These are phyloP conservation scores for Chamaenerion angustifolium DNA, from an alignment of 345 rosid genomes.

Conservation along the genomic window DNA sequence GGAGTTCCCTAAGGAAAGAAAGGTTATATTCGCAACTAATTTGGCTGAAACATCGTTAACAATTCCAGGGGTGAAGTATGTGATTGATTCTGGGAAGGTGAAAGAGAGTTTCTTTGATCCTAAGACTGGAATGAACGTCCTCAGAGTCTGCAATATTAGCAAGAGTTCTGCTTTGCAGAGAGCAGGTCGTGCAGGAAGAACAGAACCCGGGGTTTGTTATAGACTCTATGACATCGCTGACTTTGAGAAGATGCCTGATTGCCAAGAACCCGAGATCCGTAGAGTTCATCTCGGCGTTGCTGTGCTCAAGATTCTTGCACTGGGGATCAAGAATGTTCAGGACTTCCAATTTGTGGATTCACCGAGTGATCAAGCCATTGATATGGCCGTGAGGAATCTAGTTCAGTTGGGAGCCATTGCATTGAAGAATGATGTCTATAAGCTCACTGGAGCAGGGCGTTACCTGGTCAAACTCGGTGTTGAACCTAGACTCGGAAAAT, in stretches of 20 bases:
- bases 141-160: constrained; percentile 54
- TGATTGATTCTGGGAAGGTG: constrained; percentile 74
- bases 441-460: constrained; percentile 52
- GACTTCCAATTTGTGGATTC: constrained; percentile 85
- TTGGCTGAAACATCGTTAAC: constrained; percentile 95
- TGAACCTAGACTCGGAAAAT: constrained; percentile 84
- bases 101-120: constrained; percentile 75
- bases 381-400: constrained; percentile 61
- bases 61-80: constrained; percentile 86
- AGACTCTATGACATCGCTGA: constrained; percentile 48
- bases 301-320: constrained; percentile 66
- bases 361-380: constrained; percentile 53
- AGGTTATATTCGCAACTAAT: constrained; percentile 84
- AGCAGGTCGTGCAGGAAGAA: constrained; percentile 98
- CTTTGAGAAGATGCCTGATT: constrained; percentile 43
- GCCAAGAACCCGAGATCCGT: constrained; percentile 74
- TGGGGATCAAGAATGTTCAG: constrained; percentile 41
- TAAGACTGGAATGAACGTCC: constrained; percentile 70
- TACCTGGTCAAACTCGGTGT: constrained; percentile 67
- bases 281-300: constrained; percentile 94
- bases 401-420: constrained; percentile 63
- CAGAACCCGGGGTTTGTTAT: constrained; percentile 75
- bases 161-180: constrained; percentile 83
- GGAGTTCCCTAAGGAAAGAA: constrained; percentile 49
- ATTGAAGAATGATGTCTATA: constrained; percentile 25